Base-by-base conservation (phyloP, 2,329 filamentous ascomycete genomes). In the Sporothrix brunneoviolacea region DNA sequence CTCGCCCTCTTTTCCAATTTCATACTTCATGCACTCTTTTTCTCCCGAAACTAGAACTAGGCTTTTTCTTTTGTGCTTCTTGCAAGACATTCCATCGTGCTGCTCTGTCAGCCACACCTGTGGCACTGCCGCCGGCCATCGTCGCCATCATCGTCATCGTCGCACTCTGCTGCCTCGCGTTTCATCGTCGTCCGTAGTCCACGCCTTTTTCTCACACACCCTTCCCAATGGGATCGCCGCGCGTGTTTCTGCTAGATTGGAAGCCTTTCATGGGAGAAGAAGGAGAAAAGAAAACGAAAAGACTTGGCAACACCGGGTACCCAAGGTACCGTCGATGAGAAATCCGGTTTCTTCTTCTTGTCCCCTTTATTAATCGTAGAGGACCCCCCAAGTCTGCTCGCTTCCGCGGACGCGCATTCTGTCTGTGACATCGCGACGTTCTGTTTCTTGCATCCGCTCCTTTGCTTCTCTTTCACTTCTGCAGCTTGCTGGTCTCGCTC, bases 401-500 rank as follows among this genome's bases (percentile, higher is more conserved):
- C 19, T 36, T 24, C 12, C 13, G n/a, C n/a, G n/a, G 21, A 10
- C 9, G 8, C 21, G 27, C 22, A 27, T 45, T 40, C 36, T 38
- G 8, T 9, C 21, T 22, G 27, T 15, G n/a, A n/a, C 39, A 41
- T 41, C 24, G 24, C 16, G 39, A 41, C 35, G 21, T 33, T 24
- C 19, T 19, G 6, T 43, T 35, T 36, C 30, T 19, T 28, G n/a
- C 47, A 22, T 32, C 15, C n/a, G 38, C 19, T 30, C n/a, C 21
- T 19, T 28, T 32, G 16, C 9, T 42, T 50, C 40, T 30, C 27
- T 21, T 45, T 21, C 18, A 22, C 30, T 46, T 44, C 37, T 32
- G 21, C 37, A 44, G 43, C 48, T 51, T 52, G 52, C 52, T 54
- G 49, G 52, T 46, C 50, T 52, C 37, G 47, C 47, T 33, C 15